Evolutionary conservation across 306 rosid species (phyloP).

Genomic region (Arachis stenosperma): DNA sequence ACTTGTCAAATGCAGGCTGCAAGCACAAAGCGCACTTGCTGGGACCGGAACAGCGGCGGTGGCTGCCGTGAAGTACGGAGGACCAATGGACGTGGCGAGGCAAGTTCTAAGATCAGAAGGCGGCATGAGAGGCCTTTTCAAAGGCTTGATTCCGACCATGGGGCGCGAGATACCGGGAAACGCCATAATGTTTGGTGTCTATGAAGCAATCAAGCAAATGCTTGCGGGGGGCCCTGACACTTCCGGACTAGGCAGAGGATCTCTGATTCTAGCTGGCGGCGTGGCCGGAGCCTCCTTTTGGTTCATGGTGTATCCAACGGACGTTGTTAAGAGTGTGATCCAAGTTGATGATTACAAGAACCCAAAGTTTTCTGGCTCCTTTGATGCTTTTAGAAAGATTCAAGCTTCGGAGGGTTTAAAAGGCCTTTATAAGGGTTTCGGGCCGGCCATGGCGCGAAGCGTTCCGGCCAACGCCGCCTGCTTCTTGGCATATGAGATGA

Average conservation of each 20-base stretch:
- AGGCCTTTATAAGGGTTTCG: constrained; percentile 84
- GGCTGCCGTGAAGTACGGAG: constrained; percentile 80
- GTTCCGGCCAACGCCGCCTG: constrained; percentile 90
- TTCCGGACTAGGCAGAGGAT: constrained; percentile 67
- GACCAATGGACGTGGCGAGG: constrained; percentile 93
- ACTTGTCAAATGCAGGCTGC: constrained; percentile 96
- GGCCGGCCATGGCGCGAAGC: constrained; percentile 85
- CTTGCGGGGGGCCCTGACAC: constrained; percentile 77
- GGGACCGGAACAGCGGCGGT: constrained; percentile 56
- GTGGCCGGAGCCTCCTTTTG: constrained; percentile 73
- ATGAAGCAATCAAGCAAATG: constrained; percentile 64
- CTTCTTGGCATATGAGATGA: constrained; percentile 80
- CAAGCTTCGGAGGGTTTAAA: constrained; percentile 65
- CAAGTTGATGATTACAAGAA: constrained; percentile 80
- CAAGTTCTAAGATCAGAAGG: constrained; percentile 85
- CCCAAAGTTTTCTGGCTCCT: constrained; percentile 68
- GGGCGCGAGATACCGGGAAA: constrained; percentile 95
- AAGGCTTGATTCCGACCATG: constrained; percentile 89
- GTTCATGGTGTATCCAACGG: constrained; percentile 67
- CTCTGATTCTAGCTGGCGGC: constrained; percentile 74
- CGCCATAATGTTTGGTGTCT: constrained; percentile 82
- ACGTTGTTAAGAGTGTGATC: constrained; percentile 76
- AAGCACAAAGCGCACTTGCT: constrained; percentile 90
- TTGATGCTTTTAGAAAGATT: constrained; percentile 73
- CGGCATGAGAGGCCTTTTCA: constrained; percentile 80